Evolutionary conservation across 139 green algal genomes (phyloP).

Genomic region (Chlorokybus atmophyticus): DNA sequence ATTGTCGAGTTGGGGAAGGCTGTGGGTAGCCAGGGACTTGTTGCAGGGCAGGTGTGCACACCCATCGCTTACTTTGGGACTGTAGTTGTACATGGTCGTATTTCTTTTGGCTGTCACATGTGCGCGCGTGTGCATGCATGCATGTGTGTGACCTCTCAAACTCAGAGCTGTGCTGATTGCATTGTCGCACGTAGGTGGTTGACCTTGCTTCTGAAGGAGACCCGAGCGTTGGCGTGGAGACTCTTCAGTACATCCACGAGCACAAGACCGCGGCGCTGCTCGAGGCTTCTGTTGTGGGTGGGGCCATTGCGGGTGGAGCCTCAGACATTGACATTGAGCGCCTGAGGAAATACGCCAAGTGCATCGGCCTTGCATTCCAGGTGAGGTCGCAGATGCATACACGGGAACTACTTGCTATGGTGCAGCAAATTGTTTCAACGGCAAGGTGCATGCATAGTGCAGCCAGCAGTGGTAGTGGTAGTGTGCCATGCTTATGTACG

Average conservation of each 20-base stretch:
- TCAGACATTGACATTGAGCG: constrained; percentile 69
- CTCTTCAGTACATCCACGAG: constrained; percentile 94
- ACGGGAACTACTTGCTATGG: too few relatives aligned
- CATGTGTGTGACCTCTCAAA: too few relatives aligned
- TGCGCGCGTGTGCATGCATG: too few relatives aligned
- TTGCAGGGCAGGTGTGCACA: constrained; percentile 79
- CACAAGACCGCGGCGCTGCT: constrained; percentile 97
- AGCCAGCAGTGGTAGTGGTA: too few relatives aligned
- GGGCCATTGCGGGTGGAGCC: constrained; percentile 62
- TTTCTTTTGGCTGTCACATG: too few relatives aligned
- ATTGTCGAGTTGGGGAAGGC: constrained; percentile 72
- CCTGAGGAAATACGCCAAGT: constrained; percentile 77
- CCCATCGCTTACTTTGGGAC: not conserved
- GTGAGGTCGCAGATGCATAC: constrained; percentile 33
- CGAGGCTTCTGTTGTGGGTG: constrained; percentile 82
- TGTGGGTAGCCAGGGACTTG: constrained; percentile 76
- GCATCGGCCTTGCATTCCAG: constrained; percentile 97
- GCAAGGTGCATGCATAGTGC: too few relatives aligned
- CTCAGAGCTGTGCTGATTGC: not conserved
- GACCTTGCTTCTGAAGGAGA: constrained; percentile 82
- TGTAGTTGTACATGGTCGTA: too few relatives aligned
- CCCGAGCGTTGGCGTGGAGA: constrained; percentile 64
- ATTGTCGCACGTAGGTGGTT: constrained; percentile 38
- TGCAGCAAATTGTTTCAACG: too few relatives aligned
- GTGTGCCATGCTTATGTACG: too few relatives aligned